phyloP scores from a whole-genome alignment of 208 protist species.

The Phytomonas francai region DNA sequence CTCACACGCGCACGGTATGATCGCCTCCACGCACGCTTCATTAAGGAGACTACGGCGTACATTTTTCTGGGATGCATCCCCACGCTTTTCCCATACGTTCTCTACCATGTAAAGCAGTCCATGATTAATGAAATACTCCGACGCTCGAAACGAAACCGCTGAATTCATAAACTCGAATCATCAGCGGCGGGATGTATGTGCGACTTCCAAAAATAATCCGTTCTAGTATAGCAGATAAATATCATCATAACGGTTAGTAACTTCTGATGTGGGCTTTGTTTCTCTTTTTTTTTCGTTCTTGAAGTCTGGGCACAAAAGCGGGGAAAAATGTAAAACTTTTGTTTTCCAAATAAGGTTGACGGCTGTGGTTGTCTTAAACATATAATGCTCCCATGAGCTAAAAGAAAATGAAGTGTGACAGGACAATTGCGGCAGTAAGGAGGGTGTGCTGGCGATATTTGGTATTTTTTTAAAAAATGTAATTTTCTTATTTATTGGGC shows the following conservation, averaged over 20 bases:
- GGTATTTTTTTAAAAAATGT: constrained; percentile 2
- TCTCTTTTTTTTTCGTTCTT: constrained; percentile 10
- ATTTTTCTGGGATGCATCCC: constrained; percentile 71
- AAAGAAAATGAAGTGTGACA: background rate
- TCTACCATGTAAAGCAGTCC: constrained; percentile 71
- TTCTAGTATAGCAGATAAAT: background rate
- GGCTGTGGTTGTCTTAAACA: background rate
- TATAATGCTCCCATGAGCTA: background rate
- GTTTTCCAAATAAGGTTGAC: background rate
- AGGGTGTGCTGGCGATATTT: constrained; percentile 7
- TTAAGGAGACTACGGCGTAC: constrained; percentile 71
- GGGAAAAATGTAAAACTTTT: constrained; percentile 3
- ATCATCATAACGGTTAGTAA: background rate
- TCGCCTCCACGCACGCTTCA: constrained; percentile 63
- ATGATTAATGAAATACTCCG: constrained; percentile 66
- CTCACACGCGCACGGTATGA: constrained; percentile 80
- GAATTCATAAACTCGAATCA: background rate
- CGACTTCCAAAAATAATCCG: background rate
- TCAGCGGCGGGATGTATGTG: background rate
- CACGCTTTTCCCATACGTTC: constrained; percentile 53
- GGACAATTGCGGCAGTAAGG: background rate
- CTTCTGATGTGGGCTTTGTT: background rate
- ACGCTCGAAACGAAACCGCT: constrained; percentile 25
- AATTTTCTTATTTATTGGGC: background rate
- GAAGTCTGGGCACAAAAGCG: background rate